These are phyloP conservation scores for Dryadomyces quercivorus DNA, from an alignment of 2,329 filamentous ascomycete genomes.

Conservation along the genomic window DNA sequence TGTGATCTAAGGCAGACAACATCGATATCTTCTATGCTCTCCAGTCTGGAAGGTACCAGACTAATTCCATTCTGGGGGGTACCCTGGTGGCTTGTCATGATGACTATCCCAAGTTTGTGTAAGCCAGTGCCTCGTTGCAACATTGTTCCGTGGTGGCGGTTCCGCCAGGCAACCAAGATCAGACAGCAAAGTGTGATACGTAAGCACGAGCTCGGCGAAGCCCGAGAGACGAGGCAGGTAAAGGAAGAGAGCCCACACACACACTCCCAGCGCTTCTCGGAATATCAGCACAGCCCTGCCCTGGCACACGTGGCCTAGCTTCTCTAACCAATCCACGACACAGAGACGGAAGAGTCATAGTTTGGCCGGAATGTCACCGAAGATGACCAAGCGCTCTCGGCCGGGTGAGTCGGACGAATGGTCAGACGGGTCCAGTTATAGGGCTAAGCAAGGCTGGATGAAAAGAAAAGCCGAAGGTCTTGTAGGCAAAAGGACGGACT, in stretches of 20 bases:
- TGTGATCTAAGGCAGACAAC: neutral
- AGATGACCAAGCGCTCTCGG: neutral
- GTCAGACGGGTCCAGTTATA: neutral
- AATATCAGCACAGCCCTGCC: neutral
- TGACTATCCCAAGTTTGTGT: neutral
- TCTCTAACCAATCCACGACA: neutral
- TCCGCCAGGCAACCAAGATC: neutral
- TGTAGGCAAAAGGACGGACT: neutral
- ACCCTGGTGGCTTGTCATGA: neutral
- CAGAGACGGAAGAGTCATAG: neutral
- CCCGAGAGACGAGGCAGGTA: neutral
- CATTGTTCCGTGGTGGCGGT: neutral
- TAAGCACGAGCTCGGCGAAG: slow-evolving; percentile 1
- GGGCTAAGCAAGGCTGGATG: neutral
- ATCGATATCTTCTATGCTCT: neutral
- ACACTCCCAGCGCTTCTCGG: neutral
- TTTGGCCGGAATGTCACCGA: neutral
- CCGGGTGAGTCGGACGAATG: neutral
- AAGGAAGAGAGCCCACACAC: neutral
- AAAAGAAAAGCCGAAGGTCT: neutral
- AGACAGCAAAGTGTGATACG: neutral
- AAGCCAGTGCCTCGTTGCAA: neutral
- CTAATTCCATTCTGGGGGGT: neutral
- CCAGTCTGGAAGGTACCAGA: too few species aligned
- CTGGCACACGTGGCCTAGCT: neutral